Conservation (phyloP, 2,329 filamentous ascomycete genomes). For the Leptographium galeiforme region DNA sequence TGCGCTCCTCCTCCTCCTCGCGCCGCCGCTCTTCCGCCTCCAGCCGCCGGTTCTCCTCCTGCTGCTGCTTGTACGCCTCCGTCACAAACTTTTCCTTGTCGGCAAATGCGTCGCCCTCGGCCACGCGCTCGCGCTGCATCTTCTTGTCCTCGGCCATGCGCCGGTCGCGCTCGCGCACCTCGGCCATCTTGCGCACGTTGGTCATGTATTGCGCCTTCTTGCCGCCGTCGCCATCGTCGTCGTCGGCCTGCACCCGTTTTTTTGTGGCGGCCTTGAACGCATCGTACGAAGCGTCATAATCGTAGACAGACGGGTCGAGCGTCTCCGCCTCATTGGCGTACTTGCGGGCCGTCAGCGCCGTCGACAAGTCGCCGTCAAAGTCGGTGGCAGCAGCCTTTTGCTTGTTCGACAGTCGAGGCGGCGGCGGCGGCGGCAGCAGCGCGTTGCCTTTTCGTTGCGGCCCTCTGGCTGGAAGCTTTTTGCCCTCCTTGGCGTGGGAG, state of each 20-base stretch:
- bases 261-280: conserved; percentile 51
- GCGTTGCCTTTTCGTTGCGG: conserved; percentile 6
- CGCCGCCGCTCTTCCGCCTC: conserved; percentile 58
- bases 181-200: conserved; percentile 57
- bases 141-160: conserved; percentile 70
- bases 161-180: conserved; percentile 64
- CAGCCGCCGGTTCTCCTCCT: conserved; percentile 56
- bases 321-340: conserved; percentile 51
- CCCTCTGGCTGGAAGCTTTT: conserved; percentile 10
- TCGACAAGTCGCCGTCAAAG: conserved; percentile 55
- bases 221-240: conserved; percentile 41
- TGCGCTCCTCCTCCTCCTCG: conserved; percentile 51
- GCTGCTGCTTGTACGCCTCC: conserved; percentile 67
- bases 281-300: conserved; percentile 75
- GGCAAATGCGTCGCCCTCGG: conserved; percentile 66
- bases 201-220: conserved; percentile 68
- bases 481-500: not conserved
- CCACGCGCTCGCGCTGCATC: conserved; percentile 62
- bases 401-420: conserved; percentile 12
- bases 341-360: conserved; percentile 46
- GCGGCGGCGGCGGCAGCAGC: conserved; percentile 29
- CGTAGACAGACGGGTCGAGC: conserved; percentile 64
- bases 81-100: conserved; percentile 83
- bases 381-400: conserved; percentile 20
- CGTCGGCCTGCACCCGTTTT: conserved; percentile 30